These are phyloP conservation scores for Tulasnella sp. DNA, from an alignment of 768 basidiomycete genomes.

Conservation along the genomic window DNA sequence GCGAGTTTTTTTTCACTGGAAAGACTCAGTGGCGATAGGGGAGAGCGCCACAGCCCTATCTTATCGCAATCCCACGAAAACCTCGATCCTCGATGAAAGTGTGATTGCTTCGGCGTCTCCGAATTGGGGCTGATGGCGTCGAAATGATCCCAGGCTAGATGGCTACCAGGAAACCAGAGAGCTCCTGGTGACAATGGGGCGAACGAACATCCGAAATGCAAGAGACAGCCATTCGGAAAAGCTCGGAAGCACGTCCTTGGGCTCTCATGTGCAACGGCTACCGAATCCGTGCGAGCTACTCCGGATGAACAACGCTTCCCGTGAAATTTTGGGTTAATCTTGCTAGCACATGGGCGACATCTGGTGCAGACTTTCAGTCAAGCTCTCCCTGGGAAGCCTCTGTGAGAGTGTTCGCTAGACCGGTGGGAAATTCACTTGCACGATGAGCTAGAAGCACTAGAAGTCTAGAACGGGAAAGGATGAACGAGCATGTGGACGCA, in stretches of 20 bases:
- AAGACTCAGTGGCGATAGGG: background rate
- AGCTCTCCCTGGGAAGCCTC: background rate
- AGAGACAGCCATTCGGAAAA: constrained; percentile 10
- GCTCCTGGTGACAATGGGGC: background rate
- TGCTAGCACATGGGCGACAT: background rate
- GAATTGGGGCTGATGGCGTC: constrained; percentile 14
- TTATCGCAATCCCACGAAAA: background rate
- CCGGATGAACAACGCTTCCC: background rate
- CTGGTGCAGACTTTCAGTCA: background rate
- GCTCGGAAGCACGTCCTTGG: background rate
- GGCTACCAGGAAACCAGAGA: background rate
- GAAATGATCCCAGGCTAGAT: background rate
- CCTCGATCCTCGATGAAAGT: background rate
- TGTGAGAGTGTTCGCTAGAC: background rate
- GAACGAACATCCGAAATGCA: background rate
- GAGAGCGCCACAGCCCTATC: background rate
- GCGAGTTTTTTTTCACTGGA: background rate
- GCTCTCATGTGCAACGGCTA: background rate
- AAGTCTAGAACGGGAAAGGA: background rate
- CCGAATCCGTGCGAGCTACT: background rate
- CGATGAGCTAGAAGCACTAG: background rate
- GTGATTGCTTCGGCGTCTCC: background rate
- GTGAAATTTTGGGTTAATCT: background rate
- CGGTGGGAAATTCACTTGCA: background rate
- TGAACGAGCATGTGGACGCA: background rate